These are phyloP conservation scores for Cupressus sempervirens DNA, from an alignment of 75 land plant species.

Conservation along the genomic window DNA sequence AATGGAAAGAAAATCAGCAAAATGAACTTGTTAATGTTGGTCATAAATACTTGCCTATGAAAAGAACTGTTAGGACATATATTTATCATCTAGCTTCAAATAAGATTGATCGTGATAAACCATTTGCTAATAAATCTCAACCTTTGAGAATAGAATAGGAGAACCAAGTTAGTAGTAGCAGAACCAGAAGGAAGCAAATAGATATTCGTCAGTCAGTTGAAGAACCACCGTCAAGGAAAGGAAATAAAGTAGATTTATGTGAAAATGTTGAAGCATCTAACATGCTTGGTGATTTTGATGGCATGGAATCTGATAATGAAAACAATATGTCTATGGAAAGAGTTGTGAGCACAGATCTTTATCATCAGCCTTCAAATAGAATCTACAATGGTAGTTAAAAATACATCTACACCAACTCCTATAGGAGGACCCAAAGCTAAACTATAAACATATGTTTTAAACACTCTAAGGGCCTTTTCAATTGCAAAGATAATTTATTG, in stretches of 20 bases:
- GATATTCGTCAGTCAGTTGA: neutral
- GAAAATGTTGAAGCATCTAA: constrained; percentile 11
- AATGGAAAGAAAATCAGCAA: constrained; percentile 1
- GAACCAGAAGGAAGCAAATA: neutral
- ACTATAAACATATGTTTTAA: too few species aligned
- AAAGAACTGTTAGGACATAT: constrained; percentile 2
- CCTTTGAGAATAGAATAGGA: neutral
- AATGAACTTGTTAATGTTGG: neutral
- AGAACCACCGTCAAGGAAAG: constrained; percentile 3
- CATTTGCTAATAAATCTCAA: constrained; percentile 3
- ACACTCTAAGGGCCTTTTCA: too few species aligned
- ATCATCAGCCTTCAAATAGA: constrained; percentile 8
- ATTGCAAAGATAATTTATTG: too few species aligned
- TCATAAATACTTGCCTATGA: neutral
- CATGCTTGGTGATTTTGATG: constrained; percentile 50
- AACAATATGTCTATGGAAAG: constrained; percentile 15
- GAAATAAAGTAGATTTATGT: neutral
- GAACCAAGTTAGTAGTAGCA: neutral
- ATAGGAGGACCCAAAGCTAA: too few species aligned
- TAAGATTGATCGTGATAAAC: neutral
- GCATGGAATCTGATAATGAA: constrained; percentile 40
- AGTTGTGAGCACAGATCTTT: neutral
- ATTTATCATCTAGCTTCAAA: constrained; percentile 9
- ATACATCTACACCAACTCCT: too few species aligned
- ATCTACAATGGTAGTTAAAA: neutral